Conservation (phyloP, 306 rosid genomes). For the Betula pendula region DNA sequence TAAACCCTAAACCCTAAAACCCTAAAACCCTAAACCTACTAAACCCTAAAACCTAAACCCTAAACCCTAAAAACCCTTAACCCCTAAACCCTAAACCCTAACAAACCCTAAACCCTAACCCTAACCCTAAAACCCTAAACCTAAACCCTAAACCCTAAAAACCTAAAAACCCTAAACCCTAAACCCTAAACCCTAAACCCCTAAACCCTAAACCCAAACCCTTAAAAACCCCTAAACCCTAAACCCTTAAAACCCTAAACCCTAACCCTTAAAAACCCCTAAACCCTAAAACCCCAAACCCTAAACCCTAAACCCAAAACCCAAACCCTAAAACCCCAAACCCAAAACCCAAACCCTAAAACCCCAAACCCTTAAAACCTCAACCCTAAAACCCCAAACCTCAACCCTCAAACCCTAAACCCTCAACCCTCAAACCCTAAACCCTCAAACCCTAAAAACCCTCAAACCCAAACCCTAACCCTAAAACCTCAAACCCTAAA, state of each 20-base stretch:
- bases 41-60: slow-evolving; percentile 18
- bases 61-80: slow-evolving; percentile 17
- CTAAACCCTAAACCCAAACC: slow-evolving; percentile 4
- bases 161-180: too few species aligned
- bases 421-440: too few species aligned
- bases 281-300: neutral
- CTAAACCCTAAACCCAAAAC: neutral
- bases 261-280: slow-evolving; percentile 9
- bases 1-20: slow-evolving; percentile 17
- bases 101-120: slow-evolving; percentile 8
- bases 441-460: too few species aligned
- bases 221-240: slow-evolving; percentile 14
- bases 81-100: too few species aligned
- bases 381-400: too few species aligned
- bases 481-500: too few species aligned
- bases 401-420: too few species aligned
- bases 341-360: slow-evolving; percentile 10
- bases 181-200: too few species aligned
- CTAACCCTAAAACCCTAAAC: slow-evolving; percentile 2
- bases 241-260: slow-evolving; percentile 16
- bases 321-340: slow-evolving; percentile 7
- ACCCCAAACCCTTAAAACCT: slow-evolving; percentile 4
- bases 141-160: slow-evolving; percentile 7
- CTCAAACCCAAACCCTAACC: too few species aligned
- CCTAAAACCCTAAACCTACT: slow-evolving; percentile 11